Evolutionary conservation across 371 early-diverging fungal genomes (phyloP), one percentile per base, ranked within the genome.

Genomic region (Mortierella sp.): DNA sequence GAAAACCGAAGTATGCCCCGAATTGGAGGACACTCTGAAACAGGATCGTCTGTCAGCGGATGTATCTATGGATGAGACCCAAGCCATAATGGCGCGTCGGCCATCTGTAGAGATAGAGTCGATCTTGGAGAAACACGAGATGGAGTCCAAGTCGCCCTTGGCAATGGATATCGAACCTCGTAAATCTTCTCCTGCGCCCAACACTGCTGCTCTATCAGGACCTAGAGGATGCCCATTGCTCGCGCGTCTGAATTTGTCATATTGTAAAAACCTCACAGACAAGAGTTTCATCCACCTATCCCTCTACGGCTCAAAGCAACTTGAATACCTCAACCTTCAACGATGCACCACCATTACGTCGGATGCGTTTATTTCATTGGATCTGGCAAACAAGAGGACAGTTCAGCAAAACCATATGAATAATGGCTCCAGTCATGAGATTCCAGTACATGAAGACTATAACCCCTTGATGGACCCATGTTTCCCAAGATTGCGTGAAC

Each of bases 211-310:
- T 4, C 19, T 41, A 55, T 45, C 65, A 3, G 55, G 58, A 4
- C 65, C 69, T 0, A 60, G 67, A 19, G 71, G 77, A 3, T 84
- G 82, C n/a, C 76, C 83, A n/a, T 64, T 74, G 22, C 63, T 91
- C 40, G 76, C 77, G 0, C 68, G 83, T 2, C 72, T 91, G 24
- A 84, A 85, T 0, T 65, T 95, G 1, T 89, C 92, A 0, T 96
- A 95, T 66, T 95, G 96, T 86, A 96, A 96, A 84, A 91, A 90
- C 64, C 62, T 96, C 41, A 86, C 92, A 0, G 91, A 92, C 66
- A 83, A 74, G 70, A 84, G 90, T 8, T 87, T 95, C 76, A 83
- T 80, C 19, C 84, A 86, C 40, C 59, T 90, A 32, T 84, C 84
- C 0, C 65, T 77, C 36, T 83, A 84, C 57, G 83, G 83, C 5